Evolutionary conservation across 2,329 filamentous ascomycete genomes (phyloP), one percentile per base, ranked within the genome.

Genomic region (Aureobasidium leucospermi): DNA sequence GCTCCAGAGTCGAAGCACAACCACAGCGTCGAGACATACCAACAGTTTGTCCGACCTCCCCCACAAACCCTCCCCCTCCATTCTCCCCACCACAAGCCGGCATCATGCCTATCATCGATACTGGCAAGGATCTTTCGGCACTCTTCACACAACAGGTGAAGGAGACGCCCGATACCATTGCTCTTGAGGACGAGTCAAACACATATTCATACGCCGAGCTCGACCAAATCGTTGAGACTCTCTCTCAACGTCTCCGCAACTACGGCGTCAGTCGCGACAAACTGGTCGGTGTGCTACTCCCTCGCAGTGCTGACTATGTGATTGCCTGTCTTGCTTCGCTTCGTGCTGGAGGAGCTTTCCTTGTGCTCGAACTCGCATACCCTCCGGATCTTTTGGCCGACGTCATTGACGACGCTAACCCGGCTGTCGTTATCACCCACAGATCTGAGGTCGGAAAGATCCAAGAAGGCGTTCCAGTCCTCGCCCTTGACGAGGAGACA

Each of bases 321-420:
- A 85, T 92, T 71, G 85, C 88, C 15, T 90, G 86, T 68, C 77
- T 93, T 56, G 89, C 89, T 29, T 84, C 87, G n/a, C 80, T 92
- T 41, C 84, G 87, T 61, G 88, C 89, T 2, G 89, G 88, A 55
- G 89, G 89, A 58, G 89, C 89, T 1, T 93, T 91, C 68, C 78
- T 93, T 5, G 88, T 92, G 2, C 81, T 93, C 3, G 89, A 93
- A 73, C 78, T 90, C 51, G 89, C 89, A 3, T 92, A 92, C 64
- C 89, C 89, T 13, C 82, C 86, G 0, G 85, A 84, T 59, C 77
- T 92, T 51, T 76, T 93, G 62, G 82, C 86, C 55, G 88, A 91
- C 72, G 88, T 92, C 55, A 81, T 92, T 55, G 85, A 88, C 32
- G 89, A 93, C 76, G 86, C 88, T 10, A 81, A 79, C 31, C 89